Percentiles rank a stretch among this genome's conserved stretches.
Conservation (phyloP, 257 asterid genomes). For the Scutellaria galericulata region DNA sequence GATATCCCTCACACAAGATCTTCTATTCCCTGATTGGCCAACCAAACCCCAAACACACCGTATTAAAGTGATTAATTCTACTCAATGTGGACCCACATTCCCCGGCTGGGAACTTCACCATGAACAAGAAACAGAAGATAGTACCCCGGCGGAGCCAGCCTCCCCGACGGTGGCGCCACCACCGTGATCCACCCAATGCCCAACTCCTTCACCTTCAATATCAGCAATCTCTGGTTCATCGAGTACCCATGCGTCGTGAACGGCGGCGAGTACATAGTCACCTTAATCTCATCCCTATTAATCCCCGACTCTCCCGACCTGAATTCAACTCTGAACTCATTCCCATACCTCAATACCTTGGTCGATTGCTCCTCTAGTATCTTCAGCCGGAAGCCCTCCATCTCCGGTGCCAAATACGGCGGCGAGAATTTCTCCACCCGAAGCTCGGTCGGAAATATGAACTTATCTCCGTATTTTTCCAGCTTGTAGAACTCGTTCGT, state of each 20-base stretch:
- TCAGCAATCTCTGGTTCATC: constrained; percentile 71
- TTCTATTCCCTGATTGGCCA: background rate
- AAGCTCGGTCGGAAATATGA: constrained; percentile 63
- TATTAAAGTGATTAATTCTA: background rate
- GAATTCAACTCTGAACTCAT: constrained; percentile 39
- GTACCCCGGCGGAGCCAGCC: constrained; percentile 80
- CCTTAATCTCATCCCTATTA: constrained; percentile 42
- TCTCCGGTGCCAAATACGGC: constrained; percentile 64
- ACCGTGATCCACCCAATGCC: constrained; percentile 39
- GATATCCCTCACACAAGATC: background rate
- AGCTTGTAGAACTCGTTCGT: constrained; percentile 60
- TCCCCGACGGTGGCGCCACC: constrained; percentile 74
- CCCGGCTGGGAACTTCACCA: constrained; percentile 77
- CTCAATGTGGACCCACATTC: constrained; percentile 72
- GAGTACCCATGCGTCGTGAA: constrained; percentile 97
- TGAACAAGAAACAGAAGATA: constrained; percentile 78
- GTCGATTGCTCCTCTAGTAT: constrained; percentile 39
- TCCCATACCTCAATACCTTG: constrained; percentile 52
- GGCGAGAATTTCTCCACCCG: constrained; percentile 86
- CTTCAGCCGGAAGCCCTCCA: constrained; percentile 43
- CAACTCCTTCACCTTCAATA: constrained; percentile 49
- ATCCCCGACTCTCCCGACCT: background rate
- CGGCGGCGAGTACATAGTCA: constrained; percentile 84
- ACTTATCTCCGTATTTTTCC: constrained; percentile 28
- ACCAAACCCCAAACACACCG: background rate